Base-by-base conservation (phyloP, 768 basidiomycete species). In the Suillus subaureus region DNA sequence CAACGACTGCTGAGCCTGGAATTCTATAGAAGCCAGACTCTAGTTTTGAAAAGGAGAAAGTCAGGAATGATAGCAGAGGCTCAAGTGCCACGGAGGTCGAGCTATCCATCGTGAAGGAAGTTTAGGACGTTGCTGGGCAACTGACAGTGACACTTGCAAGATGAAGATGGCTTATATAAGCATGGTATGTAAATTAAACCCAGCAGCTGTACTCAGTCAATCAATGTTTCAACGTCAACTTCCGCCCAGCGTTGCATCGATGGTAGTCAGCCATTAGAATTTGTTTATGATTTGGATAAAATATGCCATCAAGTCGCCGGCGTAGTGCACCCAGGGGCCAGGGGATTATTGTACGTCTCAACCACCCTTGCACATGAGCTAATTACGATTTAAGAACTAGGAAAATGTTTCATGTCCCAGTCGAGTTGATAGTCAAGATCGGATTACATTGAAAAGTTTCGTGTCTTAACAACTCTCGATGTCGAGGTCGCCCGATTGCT, bases 1-100 rank as follows among this genome's bases (percentile, higher is more conserved):
- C 86, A 67, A 94, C 78, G 66, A 96, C 91, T 3, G 89, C 87
- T 11, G 93, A 94, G 51, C 93, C 93, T 9, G 93, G 93, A 18
- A 94, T 77, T 66, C 84, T 87, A 80, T 85, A 87, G 77, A 96
- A 95, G 0, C 85, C 83, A 18, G 82, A 79, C 76, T 93, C 88
- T 4, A 88, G 70, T 2, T 84, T 85, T 4, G 84, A 78, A 47
- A 92, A 79, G 0, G 87, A 82, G 55, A 84, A 82, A 3, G 90
- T 84, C 52, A 96, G 78, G 69, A 93, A 83, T 4, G 85, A 76
- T 72, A 95, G 85, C 39, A 94, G 66, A 15, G 85, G 84, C 67
- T 85, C 82, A 33, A 85, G 67, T 16, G 77, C 72, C 35, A 80
- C 77, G 51, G 56, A 71, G 58, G 66, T 63, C 42, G 77, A 67